phyloP scores from a whole-genome alignment of 345 rosid species.

The Zanthoxylum bungeanum region DNA sequence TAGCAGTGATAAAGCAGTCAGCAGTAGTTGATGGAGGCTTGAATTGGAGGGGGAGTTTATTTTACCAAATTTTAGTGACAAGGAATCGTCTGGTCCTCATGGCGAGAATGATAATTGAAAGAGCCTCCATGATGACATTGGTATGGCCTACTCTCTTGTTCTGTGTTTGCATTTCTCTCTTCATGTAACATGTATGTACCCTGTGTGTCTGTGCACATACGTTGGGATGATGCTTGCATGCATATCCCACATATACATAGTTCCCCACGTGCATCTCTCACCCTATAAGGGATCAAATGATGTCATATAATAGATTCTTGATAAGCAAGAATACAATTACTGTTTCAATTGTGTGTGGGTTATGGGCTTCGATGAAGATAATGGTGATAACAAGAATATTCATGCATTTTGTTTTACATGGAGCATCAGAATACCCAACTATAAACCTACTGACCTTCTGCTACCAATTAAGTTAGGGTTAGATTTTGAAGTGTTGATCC shows the following conservation, averaged over 20 bases:
- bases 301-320: not conserved
- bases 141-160: conserved; percentile 17
- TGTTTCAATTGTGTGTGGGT: not conserved
- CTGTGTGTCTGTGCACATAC: not conserved
- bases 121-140: conserved; percentile 17
- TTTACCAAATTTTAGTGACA: conserved; percentile 7
- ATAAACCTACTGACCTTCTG: not conserved
- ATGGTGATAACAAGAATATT: not conserved
- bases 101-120: conserved; percentile 17
- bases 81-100: conserved; percentile 11
- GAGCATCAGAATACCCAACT: not conserved
- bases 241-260: not conserved
- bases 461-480: not conserved
- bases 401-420: not conserved
- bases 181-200: not conserved
- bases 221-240: not conserved
- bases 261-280: no score
- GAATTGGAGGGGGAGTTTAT: conserved; percentile 35
- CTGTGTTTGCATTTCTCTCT: not conserved
- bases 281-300: not conserved
- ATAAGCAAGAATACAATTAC: not conserved
- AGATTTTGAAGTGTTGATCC: not conserved
- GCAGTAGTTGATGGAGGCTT: conserved; percentile 62
- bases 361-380: not conserved
- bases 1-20: conserved; percentile 33